Percentiles rank a stretch among this genome's conserved stretches.
These are phyloP conservation scores for Phytophthora tubulina DNA, from an alignment of 352 stramenopile species.

Conservation along the genomic window DNA sequence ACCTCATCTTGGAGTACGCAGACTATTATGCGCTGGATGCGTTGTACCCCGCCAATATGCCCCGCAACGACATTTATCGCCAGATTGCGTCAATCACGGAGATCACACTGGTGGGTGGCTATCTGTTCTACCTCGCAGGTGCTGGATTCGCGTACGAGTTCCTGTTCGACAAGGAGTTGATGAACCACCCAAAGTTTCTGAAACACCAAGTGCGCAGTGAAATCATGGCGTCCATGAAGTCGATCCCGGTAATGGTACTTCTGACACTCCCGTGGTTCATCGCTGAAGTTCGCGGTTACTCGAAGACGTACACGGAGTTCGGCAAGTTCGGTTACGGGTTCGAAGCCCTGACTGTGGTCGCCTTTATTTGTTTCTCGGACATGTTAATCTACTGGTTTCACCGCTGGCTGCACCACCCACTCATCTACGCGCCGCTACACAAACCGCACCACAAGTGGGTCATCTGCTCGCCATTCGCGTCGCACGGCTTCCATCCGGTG, in stretches of 20 bases:
- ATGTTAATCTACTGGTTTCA: slow-evolving; percentile 89
- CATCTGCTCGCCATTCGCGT: slow-evolving; percentile 73
- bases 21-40: slow-evolving; percentile 63
- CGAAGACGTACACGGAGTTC: slow-evolving; percentile 60
- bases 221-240: slow-evolving; percentile 57
- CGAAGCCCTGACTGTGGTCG: slow-evolving; percentile 53
- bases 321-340: slow-evolving; percentile 56
- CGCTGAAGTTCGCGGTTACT: slow-evolving; percentile 66
- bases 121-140: slow-evolving; percentile 66
- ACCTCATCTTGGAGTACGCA: slow-evolving; percentile 62
- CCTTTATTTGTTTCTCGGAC: slow-evolving; percentile 79
- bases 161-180: slow-evolving; percentile 72
- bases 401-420: slow-evolving; percentile 71
- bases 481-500: slow-evolving; percentile 77
- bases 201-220: slow-evolving; percentile 70
- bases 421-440: slow-evolving; percentile 71
- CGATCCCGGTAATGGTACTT: slow-evolving; percentile 75
- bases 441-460: slow-evolving; percentile 87
- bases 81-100: slow-evolving; percentile 60
- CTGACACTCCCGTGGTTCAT: slow-evolving; percentile 75
- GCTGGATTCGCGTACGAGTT: slow-evolving; percentile 63
- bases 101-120: slow-evolving; percentile 64
- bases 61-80: slow-evolving; percentile 54
- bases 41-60: slow-evolving; percentile 57
- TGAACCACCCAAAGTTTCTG: slow-evolving; percentile 72